phyloP scores from a whole-genome alignment of 805 yeast species.

The Candida sithepensis region DNA sequence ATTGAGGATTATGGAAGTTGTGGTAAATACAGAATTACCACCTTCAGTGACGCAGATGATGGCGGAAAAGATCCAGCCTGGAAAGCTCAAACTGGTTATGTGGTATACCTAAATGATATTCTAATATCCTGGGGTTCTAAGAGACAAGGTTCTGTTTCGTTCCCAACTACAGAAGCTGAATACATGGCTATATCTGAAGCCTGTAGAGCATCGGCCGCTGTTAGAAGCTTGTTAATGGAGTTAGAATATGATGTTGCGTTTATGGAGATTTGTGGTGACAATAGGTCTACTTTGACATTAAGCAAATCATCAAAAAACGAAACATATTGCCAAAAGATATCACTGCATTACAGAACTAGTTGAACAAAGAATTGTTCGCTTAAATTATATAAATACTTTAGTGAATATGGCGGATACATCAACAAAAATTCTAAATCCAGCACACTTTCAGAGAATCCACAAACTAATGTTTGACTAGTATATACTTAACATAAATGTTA shows the following conservation, averaged over 20 bases:
- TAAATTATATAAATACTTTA: background rate
- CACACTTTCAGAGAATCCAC: no score
- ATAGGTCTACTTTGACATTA: background rate
- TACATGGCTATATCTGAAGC: background rate
- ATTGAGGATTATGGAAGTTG: background rate
- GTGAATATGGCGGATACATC: background rate
- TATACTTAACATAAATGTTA: no score
- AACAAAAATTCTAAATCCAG: no score
- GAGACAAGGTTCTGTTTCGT: background rate
- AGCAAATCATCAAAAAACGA: background rate
- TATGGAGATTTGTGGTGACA: background rate
- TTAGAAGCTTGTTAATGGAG: background rate
- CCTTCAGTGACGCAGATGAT: background rate
- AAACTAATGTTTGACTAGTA: no score
- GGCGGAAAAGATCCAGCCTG: no score
- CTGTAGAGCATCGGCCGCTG: background rate
- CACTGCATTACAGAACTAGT: background rate
- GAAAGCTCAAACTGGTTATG: background rate
- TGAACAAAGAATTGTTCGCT: background rate
- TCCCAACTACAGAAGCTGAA: background rate
- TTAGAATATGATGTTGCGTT: background rate
- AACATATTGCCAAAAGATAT: background rate
- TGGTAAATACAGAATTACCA: background rate
- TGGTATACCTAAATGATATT: background rate
- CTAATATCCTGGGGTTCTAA: background rate